phyloP scores from a whole-genome alignment of 2,329 filamentous ascomycete genomes.

The Rachicladosporium sp. region DNA sequence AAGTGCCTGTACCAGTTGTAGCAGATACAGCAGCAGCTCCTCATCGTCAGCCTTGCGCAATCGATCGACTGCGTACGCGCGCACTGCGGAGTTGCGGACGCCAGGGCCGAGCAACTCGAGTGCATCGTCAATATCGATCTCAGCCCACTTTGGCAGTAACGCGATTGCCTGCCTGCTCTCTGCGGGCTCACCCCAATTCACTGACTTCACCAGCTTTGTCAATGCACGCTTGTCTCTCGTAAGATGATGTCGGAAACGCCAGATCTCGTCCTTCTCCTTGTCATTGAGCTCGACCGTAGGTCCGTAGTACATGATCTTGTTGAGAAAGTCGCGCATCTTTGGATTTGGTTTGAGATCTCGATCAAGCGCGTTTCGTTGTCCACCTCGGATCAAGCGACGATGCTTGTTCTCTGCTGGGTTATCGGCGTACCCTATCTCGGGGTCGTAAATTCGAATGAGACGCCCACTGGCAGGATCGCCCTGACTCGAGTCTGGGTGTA shows the following conservation, averaged over 20 bases:
- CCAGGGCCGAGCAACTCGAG: conserved; percentile 85
- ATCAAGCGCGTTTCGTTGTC: conserved; percentile 77
- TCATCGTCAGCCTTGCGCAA: conserved; percentile 85
- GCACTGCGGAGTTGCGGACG: conserved; percentile 77
- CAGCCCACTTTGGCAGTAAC: conserved; percentile 83
- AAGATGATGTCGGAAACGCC: conserved; percentile 93
- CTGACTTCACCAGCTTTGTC: conserved; percentile 96
- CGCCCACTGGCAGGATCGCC: conserved; percentile 41
- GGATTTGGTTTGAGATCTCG: conserved; percentile 93
- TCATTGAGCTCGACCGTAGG: conserved; percentile 78
- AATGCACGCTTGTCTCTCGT: conserved; percentile 76
- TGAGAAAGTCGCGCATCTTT: conserved; percentile 87
- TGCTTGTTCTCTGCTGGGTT: conserved; percentile 96
- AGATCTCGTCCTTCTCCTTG: conserved; percentile 90
- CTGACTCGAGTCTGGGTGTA: conserved; percentile 53
- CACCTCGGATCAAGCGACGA: conserved; percentile 72
- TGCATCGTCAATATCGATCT: conserved; percentile 94
- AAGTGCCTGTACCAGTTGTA: conserved; percentile 89
- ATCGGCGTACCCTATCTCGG: conserved; percentile 75
- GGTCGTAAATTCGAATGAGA: conserved; percentile 80
- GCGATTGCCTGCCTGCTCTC: conserved; percentile 85
- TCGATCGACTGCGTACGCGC: conserved; percentile 86
- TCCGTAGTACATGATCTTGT: conserved; percentile 79
- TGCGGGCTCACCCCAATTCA: conserved; percentile 77
- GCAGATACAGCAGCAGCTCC: conserved; percentile 77